Percentiles rank a stretch among this genome's conserved stretches.
These are phyloP conservation scores for Cutaneotrichosporon sp. DNA, from an alignment of 1,284 basidiomycete species.

Conservation along the genomic window DNA sequence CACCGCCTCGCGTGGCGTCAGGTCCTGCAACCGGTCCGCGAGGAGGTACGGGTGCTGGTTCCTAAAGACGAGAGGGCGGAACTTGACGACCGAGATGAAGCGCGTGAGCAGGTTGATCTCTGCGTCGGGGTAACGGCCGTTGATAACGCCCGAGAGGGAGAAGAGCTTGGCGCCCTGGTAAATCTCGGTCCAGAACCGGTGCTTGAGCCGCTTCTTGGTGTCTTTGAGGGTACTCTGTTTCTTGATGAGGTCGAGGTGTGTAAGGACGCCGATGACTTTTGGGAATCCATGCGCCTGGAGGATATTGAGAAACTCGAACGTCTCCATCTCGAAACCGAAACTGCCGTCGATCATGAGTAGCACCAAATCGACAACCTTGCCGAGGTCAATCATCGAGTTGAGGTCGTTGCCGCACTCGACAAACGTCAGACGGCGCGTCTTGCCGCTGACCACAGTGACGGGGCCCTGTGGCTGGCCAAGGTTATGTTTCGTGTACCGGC, in stretches of 20 bases:
- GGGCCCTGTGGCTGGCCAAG: constrained; percentile 86
- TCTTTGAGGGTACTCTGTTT: constrained; percentile 78
- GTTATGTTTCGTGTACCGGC: constrained; percentile 91
- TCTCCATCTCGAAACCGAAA: constrained; percentile 99
- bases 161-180: constrained; percentile 98
- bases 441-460: constrained; percentile 87
- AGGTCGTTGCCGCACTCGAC: constrained; percentile 97
- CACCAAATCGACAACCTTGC: constrained; percentile 92
- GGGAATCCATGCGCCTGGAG: constrained; percentile 97
- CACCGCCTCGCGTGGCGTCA: constrained; percentile 81
- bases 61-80: constrained; percentile 92
- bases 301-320: constrained; percentile 96
- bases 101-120: constrained; percentile 94
- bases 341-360: constrained; percentile 96
- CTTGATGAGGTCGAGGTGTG: constrained; percentile 96
- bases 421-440: constrained; percentile 87
- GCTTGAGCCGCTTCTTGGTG: constrained; percentile 93
- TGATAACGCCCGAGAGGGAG: constrained; percentile 95
- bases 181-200: constrained; percentile 99
- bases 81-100: constrained; percentile 98
- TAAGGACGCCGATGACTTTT: constrained; percentile 93
- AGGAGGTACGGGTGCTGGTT: constrained; percentile 92
- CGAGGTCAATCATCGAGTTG: constrained; percentile 96
- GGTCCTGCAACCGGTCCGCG: constrained; percentile 92
- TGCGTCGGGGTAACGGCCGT: constrained; percentile 94